Conservation (phyloP, 306 rosid species). For the Trichosanthes cucumerina region DNA sequence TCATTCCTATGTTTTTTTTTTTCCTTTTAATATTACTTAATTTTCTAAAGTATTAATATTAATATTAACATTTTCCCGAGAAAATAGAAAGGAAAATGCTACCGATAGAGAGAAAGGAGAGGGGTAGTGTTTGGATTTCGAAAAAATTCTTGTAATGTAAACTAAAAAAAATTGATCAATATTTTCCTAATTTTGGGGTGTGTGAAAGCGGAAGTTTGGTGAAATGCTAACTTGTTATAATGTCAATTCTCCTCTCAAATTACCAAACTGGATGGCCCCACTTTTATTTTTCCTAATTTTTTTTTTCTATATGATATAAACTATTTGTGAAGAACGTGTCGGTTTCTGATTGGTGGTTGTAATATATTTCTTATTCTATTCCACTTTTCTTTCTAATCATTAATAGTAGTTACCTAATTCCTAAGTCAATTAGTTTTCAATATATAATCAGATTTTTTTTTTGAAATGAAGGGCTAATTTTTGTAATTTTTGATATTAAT, state of each 20-base stretch:
- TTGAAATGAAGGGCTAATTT: background rate
- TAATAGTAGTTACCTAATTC: background rate
- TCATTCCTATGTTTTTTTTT: background rate
- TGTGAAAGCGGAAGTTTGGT: constrained; percentile 43
- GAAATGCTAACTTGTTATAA: constrained; percentile 4
- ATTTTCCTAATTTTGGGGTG: constrained; percentile 13
- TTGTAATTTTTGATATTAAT: background rate
- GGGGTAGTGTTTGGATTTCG: constrained; percentile 42
- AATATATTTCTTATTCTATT: background rate
- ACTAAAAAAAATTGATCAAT: background rate
- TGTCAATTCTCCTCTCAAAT: constrained; percentile 6
- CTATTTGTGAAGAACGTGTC: background rate
- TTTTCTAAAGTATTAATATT: constrained; percentile 13
- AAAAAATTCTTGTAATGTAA: constrained; percentile 17
- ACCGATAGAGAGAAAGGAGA: constrained; percentile 8
- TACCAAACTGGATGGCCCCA: background rate
- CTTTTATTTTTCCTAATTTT: background rate
- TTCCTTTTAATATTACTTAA: constrained; percentile 3
- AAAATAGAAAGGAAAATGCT: constrained; percentile 36
- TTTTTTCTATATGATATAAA: background rate
- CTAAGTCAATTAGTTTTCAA: background rate
- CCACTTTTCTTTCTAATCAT: background rate
- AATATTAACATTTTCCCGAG: constrained; percentile 44
- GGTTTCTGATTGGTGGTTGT: background rate
- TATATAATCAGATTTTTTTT: background rate